Evolutionary conservation across 805 yeast genomes (phyloP).

Genomic region (Schizosaccharomyces cryophilus): DNA sequence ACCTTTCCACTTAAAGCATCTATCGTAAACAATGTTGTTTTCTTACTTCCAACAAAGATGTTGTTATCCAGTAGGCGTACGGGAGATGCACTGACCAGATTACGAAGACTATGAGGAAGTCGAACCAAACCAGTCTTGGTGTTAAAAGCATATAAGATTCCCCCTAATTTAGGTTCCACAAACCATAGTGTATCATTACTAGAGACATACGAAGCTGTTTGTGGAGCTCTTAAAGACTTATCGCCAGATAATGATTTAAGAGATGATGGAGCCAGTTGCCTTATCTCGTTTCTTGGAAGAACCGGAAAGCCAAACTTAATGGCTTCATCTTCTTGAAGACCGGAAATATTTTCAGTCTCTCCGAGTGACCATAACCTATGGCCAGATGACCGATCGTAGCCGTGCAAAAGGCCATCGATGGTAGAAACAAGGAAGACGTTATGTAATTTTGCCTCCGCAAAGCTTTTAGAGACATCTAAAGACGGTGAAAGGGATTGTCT

Average conservation of each 20-base stretch:
- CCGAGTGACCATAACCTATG: background rate
- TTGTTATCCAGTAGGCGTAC: slow-evolving; percentile 59
- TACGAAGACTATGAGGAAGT: slow-evolving; percentile 57
- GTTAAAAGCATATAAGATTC: slow-evolving; percentile 58
- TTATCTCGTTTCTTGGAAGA: background rate
- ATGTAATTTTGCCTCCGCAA: background rate
- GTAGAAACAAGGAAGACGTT: background rate
- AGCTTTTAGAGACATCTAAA: background rate
- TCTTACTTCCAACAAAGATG: slow-evolving; percentile 65
- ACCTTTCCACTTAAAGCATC: slow-evolving; percentile 55
- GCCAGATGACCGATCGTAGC: background rate
- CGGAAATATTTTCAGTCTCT: background rate
- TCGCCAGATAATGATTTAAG: background rate
- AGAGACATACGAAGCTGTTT: background rate
- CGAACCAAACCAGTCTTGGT: slow-evolving; percentile 42
- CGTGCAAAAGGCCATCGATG: background rate
- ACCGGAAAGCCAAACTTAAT: background rate
- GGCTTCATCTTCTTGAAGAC: no score
- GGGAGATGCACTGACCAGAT: slow-evolving; percentile 62
- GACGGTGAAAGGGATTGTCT: background rate
- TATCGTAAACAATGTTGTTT: slow-evolving; percentile 49
- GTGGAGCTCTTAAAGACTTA: no score
- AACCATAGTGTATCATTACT: slow-evolving; percentile 14
- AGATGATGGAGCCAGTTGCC: background rate
- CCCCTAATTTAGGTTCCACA: slow-evolving; percentile 75